phyloP scores from a whole-genome alignment of 2,329 filamentous ascomycete genomes.

The Botrytis cinerea region DNA sequence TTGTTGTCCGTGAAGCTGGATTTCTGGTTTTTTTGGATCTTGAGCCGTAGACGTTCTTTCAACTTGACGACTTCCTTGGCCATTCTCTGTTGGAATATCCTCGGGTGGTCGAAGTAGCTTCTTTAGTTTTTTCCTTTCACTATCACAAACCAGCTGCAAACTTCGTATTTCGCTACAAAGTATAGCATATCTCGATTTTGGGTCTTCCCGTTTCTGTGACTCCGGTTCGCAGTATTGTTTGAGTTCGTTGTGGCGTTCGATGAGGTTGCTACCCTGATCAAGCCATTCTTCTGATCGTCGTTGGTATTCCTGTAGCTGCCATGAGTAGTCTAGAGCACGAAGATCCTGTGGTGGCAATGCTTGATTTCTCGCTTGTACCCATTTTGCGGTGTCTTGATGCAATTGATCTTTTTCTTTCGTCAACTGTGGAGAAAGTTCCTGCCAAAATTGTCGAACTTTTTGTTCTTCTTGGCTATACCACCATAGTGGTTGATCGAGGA shows the following conservation, averaged over 20 bases:
- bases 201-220: not conserved
- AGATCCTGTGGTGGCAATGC: not conserved
- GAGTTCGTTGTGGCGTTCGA: not conserved
- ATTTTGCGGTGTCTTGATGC: not conserved
- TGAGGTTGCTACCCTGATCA: not conserved
- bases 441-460: not conserved
- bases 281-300: not conserved
- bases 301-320: not conserved
- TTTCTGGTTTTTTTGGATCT: not conserved
- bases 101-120: not conserved
- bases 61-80: not conserved
- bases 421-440: not conserved
- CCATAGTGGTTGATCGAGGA: not conserved
- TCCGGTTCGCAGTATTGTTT: constrained; percentile 6
- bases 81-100: not conserved
- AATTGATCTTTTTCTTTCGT: not conserved
- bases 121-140: not conserved
- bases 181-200: not conserved
- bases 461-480: not conserved
- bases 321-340: not conserved
- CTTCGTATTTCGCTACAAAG: not conserved
- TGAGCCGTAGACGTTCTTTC: not conserved
- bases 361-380: not conserved
- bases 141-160: not conserved
- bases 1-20: not conserved